Percentiles rank a stretch among this genome's conserved stretches.
Conservation (phyloP, 257 asterid genomes). For the Nicotiana otophora region DNA sequence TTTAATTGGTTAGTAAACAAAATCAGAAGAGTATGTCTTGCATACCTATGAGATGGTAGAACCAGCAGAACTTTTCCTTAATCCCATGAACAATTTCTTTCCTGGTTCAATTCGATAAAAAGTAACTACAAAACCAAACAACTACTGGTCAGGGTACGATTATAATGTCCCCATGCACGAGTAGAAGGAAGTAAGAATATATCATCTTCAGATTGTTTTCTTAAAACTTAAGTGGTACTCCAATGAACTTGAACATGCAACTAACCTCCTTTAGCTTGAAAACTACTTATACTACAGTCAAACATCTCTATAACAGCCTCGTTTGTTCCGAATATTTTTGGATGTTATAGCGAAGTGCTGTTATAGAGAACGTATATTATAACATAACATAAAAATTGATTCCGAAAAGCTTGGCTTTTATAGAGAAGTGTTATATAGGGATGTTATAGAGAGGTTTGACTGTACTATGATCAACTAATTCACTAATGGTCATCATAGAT, state of each 20-base stretch:
- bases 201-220: not conserved
- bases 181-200: not conserved
- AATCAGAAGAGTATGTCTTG: not conserved
- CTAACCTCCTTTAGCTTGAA: no score
- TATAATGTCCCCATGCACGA: not conserved
- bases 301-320: no score
- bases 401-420: no score
- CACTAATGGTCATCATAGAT: no score
- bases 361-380: no score
- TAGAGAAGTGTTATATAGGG: no score
- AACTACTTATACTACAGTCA: no score
- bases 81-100: constrained; percentile 56
- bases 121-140: constrained; percentile 39
- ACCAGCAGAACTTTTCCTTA: constrained; percentile 37
- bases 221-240: not conserved
- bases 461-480: no score
- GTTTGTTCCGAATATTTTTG: no score
- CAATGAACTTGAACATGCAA: not conserved
- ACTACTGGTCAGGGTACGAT: not conserved
- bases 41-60: constrained; percentile 7
- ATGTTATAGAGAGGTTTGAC: no score
- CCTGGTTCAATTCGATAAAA: constrained; percentile 65
- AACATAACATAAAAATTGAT: no score
- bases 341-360: no score
- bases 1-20: not conserved